Evolutionary conservation across 2,329 filamentous ascomycete genomes (phyloP).

Genomic region (Aspergillus tubingensis): DNA sequence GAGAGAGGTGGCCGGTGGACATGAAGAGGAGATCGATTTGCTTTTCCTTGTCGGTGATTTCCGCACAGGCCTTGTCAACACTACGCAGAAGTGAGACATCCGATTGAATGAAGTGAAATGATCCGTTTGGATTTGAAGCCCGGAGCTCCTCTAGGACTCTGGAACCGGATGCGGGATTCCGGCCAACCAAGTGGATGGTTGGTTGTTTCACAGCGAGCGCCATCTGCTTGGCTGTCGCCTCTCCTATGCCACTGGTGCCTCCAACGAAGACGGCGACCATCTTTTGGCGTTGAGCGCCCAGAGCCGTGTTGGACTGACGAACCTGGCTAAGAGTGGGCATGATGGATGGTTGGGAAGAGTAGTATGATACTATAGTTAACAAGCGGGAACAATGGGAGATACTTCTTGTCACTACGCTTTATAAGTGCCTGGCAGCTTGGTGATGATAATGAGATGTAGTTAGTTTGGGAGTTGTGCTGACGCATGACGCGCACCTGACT

Average conservation of each 20-base stretch:
- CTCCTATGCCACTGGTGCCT: conserved; percentile 55
- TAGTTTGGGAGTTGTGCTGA: neutral
- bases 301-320: conserved; percentile 15
- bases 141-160: conserved; percentile 47
- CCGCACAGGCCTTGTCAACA: conserved; percentile 53
- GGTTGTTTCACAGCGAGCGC: conserved; percentile 45
- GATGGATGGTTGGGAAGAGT: neutral
- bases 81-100: conserved; percentile 47
- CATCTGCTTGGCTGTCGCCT: conserved; percentile 50
- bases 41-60: conserved; percentile 54
- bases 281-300: conserved; percentile 35
- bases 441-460: too few relatives aligned
- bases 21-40: conserved; percentile 59
- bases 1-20: conserved; percentile 45
- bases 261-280: conserved; percentile 56
- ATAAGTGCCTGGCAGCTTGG: too few relatives aligned
- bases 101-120: conserved; percentile 18
- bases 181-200: conserved; percentile 52
- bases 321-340: conserved; percentile 17
- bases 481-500: neutral
- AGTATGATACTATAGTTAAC: too few relatives aligned
- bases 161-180: conserved; percentile 40
- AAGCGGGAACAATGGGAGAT: neutral
- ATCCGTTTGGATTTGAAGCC: conserved; percentile 41
- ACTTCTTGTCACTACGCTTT: too few relatives aligned